Conservation (phyloP, 129 eudicot genomes). For the Arctium lappa region DNA sequence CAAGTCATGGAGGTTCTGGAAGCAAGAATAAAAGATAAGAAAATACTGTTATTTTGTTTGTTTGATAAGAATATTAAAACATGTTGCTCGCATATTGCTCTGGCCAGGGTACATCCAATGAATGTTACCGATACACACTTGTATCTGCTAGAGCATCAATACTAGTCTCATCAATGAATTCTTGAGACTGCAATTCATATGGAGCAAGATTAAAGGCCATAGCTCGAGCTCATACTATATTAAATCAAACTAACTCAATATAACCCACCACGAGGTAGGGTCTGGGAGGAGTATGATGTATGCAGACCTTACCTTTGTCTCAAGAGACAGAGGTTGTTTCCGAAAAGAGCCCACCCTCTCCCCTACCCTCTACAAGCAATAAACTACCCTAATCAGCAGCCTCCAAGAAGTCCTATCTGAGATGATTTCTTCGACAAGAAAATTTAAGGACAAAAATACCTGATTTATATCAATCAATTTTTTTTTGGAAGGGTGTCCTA, state of each 20-base stretch:
- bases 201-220: neutral
- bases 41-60: neutral
- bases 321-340: no score
- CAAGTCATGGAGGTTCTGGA: slow-evolving; percentile 65
- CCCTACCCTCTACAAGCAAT: no score
- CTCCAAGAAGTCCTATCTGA: neutral
- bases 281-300: no score
- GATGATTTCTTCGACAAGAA: neutral
- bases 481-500: no score
- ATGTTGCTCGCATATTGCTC: slow-evolving; percentile 18
- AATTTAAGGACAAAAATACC: slow-evolving; percentile 34
- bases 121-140: slow-evolving; percentile 95
- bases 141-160: slow-evolving; percentile 77
- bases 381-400: no score
- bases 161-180: slow-evolving; percentile 80
- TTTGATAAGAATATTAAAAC: neutral
- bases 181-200: slow-evolving; percentile 64
- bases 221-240: neutral
- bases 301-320: no score
- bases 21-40: neutral
- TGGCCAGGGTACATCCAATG: slow-evolving; percentile 97
- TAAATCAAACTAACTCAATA: no score
- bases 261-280: no score
- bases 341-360: no score
- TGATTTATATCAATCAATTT: slow-evolving; percentile 47